Conservation (phyloP, 441 rosid species). For the Sinapis alba region DNA sequence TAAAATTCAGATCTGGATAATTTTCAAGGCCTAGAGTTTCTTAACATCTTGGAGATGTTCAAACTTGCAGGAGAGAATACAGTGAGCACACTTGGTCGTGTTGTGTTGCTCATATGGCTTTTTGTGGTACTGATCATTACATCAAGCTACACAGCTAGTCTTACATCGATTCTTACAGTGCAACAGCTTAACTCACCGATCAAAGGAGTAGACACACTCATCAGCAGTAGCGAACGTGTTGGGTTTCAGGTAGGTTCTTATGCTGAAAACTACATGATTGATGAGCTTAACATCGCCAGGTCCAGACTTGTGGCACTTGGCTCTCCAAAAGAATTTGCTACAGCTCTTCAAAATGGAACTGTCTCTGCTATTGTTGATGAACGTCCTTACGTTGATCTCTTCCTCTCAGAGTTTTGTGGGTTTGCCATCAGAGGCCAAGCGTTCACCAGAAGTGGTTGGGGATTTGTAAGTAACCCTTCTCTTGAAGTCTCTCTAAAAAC, state of each 20-base stretch:
- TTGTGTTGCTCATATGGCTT: constrained; percentile 87
- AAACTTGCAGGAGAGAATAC: constrained; percentile 81
- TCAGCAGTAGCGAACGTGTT: constrained; percentile 50
- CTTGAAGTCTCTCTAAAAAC: constrained; percentile 7
- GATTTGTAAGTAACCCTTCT: constrained; percentile 68
- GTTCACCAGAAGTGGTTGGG: constrained; percentile 94
- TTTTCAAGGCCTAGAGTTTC: background rate
- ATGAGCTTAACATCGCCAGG: constrained; percentile 69
- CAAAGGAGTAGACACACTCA: constrained; percentile 77
- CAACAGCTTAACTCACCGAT: constrained; percentile 89
- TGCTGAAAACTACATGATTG: constrained; percentile 69
- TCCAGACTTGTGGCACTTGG: constrained; percentile 79
- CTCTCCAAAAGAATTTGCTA: constrained; percentile 74
- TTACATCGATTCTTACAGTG: constrained; percentile 93
- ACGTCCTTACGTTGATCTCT: constrained; percentile 73
- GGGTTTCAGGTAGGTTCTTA: constrained; percentile 88
- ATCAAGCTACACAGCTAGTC: constrained; percentile 97
- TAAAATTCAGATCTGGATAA: background rate
- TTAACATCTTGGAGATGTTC: constrained; percentile 9
- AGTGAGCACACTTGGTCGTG: constrained; percentile 78
- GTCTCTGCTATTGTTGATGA: constrained; percentile 92
- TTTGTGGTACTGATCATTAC: constrained; percentile 87
- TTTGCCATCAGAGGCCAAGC: constrained; percentile 81
- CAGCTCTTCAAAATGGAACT: constrained; percentile 66
- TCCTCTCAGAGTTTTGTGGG: constrained; percentile 71